Evolutionary conservation across 805 yeast species (phyloP), one percentile per base, ranked within the genome.

Genomic region (Spencermartinsiella europaea): DNA sequence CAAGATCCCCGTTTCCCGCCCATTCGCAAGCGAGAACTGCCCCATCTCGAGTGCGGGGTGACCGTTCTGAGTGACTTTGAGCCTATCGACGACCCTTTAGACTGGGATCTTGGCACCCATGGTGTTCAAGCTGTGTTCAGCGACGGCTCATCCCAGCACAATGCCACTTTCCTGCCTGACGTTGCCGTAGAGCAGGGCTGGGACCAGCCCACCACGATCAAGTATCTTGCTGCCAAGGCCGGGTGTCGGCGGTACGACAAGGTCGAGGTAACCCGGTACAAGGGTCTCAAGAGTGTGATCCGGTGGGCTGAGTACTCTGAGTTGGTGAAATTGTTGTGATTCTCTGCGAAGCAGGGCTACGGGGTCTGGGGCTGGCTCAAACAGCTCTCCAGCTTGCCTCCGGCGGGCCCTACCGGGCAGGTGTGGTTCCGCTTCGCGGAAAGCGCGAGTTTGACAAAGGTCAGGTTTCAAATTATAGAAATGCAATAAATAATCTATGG

Each of bases 101-200:
- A 85, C 58, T 93, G 98, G 98, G 72, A 65, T 5, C 62, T 91
- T 40, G 98, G 99, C 0, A 61, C 59, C 12, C 93, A 93, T 63
- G 99, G 99, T 0, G 75, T 93, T 16, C 73, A 79, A 46, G 74
- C 89, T 4, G 61, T 67, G 15, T 79, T 87, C 55, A 57, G 67
- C 17, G 55, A 60, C 5, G 73, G 75, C 1, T 59, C 66, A 3
- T 49, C 60, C 0, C 73, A 70, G 45, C 45, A 53, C 22, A 76
- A 83, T 42, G 88, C 97, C 0, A 93, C 98, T 0, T 93, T 88
- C 55, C 66, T 93, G 35, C 99, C 99, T 0, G 85, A 81, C 36
- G 98, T 93, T 1, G 95, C 96, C 19, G 73, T 68, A 3, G 98
- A 91, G 54, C 95, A 90, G 55, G 80, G 77, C 1, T 88, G 96